Percentiles rank a stretch among this genome's conserved stretches.
Evolutionary conservation across 1,284 basidiomycete species (phyloP).

Genomic region (Trametes sp.): DNA sequence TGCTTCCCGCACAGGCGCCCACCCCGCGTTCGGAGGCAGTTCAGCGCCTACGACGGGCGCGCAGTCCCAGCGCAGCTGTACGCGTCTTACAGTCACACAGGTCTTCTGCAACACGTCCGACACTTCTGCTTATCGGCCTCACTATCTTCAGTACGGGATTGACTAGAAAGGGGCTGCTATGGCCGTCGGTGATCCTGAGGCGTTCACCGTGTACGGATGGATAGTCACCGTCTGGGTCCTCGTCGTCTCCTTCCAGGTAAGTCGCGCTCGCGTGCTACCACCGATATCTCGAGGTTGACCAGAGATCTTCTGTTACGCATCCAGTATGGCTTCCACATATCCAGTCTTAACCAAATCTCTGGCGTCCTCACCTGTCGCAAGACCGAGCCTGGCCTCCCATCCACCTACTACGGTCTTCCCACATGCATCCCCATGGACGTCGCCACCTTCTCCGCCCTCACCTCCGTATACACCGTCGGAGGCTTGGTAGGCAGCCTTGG

Average conservation of each 20-base stretch:
- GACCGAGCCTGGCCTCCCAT: conserved; percentile 23
- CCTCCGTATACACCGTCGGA: conserved; percentile 88
- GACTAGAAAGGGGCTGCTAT: conserved; percentile 9
- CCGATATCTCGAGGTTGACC: background rate
- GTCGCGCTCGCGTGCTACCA: conserved; percentile 1
- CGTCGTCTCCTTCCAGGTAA: conserved; percentile 68
- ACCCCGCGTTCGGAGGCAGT: background rate
- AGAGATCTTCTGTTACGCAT: background rate
- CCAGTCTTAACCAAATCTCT: conserved; percentile 88
- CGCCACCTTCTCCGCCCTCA: conserved; percentile 80
- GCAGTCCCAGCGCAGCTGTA: background rate
- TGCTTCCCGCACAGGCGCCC: background rate
- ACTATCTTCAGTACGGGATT: background rate
- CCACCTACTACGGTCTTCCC: conserved; percentile 49
- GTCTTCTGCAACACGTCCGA: background rate
- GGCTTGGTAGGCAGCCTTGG: conserved; percentile 81
- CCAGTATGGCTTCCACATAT: conserved; percentile 85
- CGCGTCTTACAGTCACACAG: background rate
- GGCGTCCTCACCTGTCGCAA: conserved; percentile 73
- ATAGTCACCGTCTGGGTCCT: conserved; percentile 69
- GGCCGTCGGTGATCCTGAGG: conserved; percentile 35
- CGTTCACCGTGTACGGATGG: conserved; percentile 70
- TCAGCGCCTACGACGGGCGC: background rate
- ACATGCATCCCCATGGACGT: conserved; percentile 83
- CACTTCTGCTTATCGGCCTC: background rate